Evolutionary conservation across 2,329 filamentous ascomycete genomes (phyloP), one percentile per base, ranked within the genome.

Genomic region (Fusarium concolor): DNA sequence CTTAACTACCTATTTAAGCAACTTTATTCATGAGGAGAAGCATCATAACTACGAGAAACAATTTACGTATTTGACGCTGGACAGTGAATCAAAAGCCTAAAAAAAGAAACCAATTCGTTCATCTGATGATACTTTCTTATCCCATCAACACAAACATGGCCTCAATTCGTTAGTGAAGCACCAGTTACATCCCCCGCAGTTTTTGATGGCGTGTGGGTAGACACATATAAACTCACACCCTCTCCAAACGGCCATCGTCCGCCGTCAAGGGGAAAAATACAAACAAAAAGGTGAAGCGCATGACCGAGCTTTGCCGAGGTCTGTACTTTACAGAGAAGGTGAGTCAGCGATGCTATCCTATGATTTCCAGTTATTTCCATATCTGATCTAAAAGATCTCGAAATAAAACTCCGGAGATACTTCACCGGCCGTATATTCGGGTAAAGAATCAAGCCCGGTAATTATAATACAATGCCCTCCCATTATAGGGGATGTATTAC

Each of bases 291-390:
- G 58, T n/a, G 31, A 66, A 61, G 53, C 55, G 65, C 63, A 62
- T 62, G 66, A 28, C 66, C 66, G 66, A 68, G 35, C 20, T 67
- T 68, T 68, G 61, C 66, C 66, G 66, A 68, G 66, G 66, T 68
- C 41, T 68, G 50, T 12, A 31, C 12, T 31, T 2, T 12, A 31
- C 9, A 26, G 26, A 26, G 5, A 9, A 20, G 7, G 39, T 53
- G 46, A 44, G 10, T 65, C 53, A 64, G 18, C 42, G 5, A 33
- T 29, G 17, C 26, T 63, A 24, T 50, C n/a, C 51, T 41, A 4
- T 17, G 33, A 45, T 51, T 61, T 38, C 22, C 29, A 60, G 31
- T 57, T 43, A 41, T 50, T 55, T 14, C 29, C 7, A 18, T 45
- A 29, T n/a, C 14, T 12, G 7, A 38, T 18, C 26, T 20, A 18